Evolutionary conservation across 2,329 filamentous ascomycete genomes (phyloP).

Genomic region (Aspergillus melleus): DNA sequence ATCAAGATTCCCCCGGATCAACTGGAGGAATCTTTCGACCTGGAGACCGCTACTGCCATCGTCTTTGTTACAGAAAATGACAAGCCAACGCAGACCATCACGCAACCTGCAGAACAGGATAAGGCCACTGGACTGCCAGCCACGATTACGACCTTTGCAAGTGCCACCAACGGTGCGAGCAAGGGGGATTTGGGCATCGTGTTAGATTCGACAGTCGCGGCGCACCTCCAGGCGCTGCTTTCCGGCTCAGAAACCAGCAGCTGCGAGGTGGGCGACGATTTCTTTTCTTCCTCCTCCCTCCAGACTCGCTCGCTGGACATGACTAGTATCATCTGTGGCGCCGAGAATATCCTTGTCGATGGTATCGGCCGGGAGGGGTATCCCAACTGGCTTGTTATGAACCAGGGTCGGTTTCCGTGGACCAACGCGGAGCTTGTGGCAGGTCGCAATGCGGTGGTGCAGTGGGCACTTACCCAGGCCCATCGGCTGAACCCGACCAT

Average conservation of each 20-base stretch:
- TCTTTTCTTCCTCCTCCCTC: not conserved
- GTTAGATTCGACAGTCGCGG: conserved; percentile 3
- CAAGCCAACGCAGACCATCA: conserved; percentile 1
- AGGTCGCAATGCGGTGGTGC: conserved; percentile 1
- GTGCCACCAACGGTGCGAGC: not conserved
- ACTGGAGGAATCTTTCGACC: not conserved
- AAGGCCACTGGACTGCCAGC: conserved; percentile 4
- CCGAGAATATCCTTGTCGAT: not conserved
- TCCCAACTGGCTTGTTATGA: not conserved
- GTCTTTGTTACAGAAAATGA: not conserved
- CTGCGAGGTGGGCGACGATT: not conserved
- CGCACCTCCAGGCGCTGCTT: conserved; percentile 3
- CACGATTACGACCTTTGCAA: conserved; percentile 4
- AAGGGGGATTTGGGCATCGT: conserved; percentile 4
- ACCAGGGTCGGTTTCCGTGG: not conserved
- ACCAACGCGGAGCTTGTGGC: not conserved
- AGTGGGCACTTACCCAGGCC: conserved; percentile 4
- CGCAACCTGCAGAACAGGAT: conserved; percentile 5
- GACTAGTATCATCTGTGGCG: not conserved
- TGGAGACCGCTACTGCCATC: conserved; percentile 7
- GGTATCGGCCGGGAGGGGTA: not conserved
- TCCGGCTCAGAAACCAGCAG: conserved; percentile 3
- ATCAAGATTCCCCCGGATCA: conserved; percentile 1
- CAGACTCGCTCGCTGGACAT: conserved; percentile 1
- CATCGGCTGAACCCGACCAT: conserved; percentile 2